Base-by-base conservation (phyloP, 257 asterid genomes). In the Linaria vulgaris region DNA sequence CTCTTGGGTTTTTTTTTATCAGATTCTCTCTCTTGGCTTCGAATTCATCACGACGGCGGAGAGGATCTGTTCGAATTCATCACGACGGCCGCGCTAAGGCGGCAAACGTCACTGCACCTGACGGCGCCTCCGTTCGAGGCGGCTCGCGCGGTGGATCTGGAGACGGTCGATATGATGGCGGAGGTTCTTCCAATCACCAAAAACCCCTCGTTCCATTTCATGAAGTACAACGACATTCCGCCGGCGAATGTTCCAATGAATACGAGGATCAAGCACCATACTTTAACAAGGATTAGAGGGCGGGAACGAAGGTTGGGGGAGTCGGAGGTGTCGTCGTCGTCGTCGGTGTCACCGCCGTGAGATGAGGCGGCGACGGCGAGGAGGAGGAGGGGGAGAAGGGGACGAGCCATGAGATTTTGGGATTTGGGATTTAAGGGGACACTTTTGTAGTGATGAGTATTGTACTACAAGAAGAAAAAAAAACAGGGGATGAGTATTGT, bases 71-170 rank as follows among this genome's bases (percentile, higher is more conserved):
- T n/a, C n/a, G n/a, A n/a, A n/a, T n/a, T n/a, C n/a, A n/a, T n/a
- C n/a, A n/a, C n/a, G n/a, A n/a, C n/a, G n/a, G n/a, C n/a, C n/a
- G n/a, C n/a, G n/a, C n/a, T n/a, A n/a, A n/a, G n/a, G n/a, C n/a
- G n/a, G n/a, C n/a, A n/a, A n/a, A n/a, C n/a, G n/a, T n/a, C n/a
- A n/a, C n/a, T n/a, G n/a, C n/a, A n/a, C n/a, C n/a, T n/a, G n/a
- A n/a, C n/a, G n/a, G n/a, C 51, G 37, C 74, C 56, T 0, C 1
- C 71, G 39, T 53, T 39, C 0, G 47, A 43, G 85, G 88, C 27
- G 88, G 96, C 53, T 96, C 97, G 61, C 96, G n/a, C 97, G 4
- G 97, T 96, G 46, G 88, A 90, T 68, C 88, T 96, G 15, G 97
- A n/a, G n/a, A n/a, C n/a, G n/a, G n/a, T n/a, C n/a, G n/a, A n/a